Conservation (phyloP, 2,329 filamentous ascomycete genomes). For the Botrytis elliptica region DNA sequence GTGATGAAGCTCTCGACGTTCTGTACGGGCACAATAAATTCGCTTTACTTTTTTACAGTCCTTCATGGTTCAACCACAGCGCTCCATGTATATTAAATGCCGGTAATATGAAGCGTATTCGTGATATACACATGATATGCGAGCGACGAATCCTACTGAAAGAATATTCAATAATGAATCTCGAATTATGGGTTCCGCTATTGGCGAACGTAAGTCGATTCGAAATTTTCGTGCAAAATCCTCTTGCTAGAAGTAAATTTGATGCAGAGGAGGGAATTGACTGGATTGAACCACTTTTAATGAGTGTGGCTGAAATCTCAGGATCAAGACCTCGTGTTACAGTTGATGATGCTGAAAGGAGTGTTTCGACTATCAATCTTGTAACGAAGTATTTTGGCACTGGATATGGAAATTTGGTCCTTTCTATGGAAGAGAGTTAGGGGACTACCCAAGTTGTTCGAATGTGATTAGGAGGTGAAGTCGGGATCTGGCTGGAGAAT, state of each 20-base stretch:
- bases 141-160: background rate
- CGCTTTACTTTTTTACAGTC: background rate
- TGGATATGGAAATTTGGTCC: background rate
- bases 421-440: background rate
- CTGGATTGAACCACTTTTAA: background rate
- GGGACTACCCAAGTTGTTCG: background rate
- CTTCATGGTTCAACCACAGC: background rate
- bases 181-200: background rate
- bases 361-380: background rate
- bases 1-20: conserved; percentile 4
- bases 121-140: background rate
- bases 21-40: background rate
- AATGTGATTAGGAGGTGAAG: background rate
- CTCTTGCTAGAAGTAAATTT: background rate
- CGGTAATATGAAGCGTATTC: background rate
- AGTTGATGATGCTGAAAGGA: background rate
- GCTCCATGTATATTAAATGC: background rate
- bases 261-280: background rate
- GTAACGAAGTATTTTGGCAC: background rate
- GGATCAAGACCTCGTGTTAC: background rate
- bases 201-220: background rate
- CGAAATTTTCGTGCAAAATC: background rate
- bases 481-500: background rate
- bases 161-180: background rate
- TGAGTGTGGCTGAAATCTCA: background rate